Percentiles rank a stretch among this genome's conserved stretches.
Conservation (phyloP, 768 basidiomycete species). For the Sutorius australiensis region DNA sequence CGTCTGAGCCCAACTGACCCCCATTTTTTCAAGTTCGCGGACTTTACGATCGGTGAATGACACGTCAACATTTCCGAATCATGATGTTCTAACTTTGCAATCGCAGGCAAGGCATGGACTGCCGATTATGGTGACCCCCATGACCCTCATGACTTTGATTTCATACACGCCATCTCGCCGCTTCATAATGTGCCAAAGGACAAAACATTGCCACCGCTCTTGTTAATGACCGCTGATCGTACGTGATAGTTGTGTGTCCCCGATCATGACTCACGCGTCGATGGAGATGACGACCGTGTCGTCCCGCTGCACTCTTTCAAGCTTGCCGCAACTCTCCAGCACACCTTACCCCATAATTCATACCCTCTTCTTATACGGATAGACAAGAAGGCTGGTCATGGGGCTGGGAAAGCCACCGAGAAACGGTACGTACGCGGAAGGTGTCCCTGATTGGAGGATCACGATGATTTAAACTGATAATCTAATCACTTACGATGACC, state of each 20-base stretch:
- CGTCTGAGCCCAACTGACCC: background rate
- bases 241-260: conserved; percentile 21
- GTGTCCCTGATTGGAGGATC: background rate
- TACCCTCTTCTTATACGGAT: conserved; percentile 73
- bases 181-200: conserved; percentile 70
- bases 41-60: conserved; percentile 66
- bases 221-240: conserved; percentile 85
- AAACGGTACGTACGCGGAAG: conserved; percentile 43
- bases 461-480: conserved; percentile 6
- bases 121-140: conserved; percentile 78
- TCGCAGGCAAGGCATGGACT: conserved; percentile 66
- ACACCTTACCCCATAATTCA: conserved; percentile 59
- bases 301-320: conserved; percentile 87
- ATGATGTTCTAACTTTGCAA: conserved; percentile 6
- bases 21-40: conserved; percentile 48
- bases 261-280: conserved; percentile 3
- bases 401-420: conserved; percentile 73
- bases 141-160: conserved; percentile 76
- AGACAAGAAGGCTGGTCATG: conserved; percentile 78
- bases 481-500: conserved; percentile 5
- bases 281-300: conserved; percentile 77
- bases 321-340: conserved; percentile 71
- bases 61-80: background rate
- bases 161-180: conserved; percentile 76
- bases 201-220: conserved; percentile 59